Evolutionary conservation across 306 rosid genomes (phyloP).

Genomic region (Amphicarpaea edgeworthii): DNA sequence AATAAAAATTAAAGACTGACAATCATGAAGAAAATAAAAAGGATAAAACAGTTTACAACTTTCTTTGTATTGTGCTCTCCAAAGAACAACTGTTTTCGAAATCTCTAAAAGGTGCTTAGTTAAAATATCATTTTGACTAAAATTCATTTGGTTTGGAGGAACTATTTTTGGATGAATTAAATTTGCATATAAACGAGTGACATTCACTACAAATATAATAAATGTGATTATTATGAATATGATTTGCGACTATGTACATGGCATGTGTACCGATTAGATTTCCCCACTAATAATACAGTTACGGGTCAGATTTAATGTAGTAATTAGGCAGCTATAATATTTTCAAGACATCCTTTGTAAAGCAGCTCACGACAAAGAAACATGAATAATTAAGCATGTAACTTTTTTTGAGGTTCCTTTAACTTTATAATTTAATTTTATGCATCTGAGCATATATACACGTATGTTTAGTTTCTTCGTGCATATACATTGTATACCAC

Average conservation of each 20-base stretch:
- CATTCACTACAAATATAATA: background rate
- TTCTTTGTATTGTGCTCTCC: background rate
- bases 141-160: background rate
- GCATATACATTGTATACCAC: conserved; percentile 8
- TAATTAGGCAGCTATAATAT: background rate
- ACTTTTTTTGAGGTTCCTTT: background rate
- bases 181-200: background rate
- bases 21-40: background rate
- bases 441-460: background rate
- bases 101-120: background rate
- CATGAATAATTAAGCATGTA: background rate
- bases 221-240: background rate
- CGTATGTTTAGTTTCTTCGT: conserved; percentile 17
- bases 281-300: background rate
- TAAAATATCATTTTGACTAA: background rate
- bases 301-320: conserved; percentile 4
- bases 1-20: background rate
- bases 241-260: background rate
- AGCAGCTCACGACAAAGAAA: background rate
- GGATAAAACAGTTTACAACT: background rate
- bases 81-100: background rate
- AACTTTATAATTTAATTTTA: background rate
- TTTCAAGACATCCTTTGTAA: background rate
- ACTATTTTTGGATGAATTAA: background rate
- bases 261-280: background rate